Evolutionary conservation across 2,329 filamentous ascomycete species (phyloP).

Genomic region (Diaporthe amygdali): DNA sequence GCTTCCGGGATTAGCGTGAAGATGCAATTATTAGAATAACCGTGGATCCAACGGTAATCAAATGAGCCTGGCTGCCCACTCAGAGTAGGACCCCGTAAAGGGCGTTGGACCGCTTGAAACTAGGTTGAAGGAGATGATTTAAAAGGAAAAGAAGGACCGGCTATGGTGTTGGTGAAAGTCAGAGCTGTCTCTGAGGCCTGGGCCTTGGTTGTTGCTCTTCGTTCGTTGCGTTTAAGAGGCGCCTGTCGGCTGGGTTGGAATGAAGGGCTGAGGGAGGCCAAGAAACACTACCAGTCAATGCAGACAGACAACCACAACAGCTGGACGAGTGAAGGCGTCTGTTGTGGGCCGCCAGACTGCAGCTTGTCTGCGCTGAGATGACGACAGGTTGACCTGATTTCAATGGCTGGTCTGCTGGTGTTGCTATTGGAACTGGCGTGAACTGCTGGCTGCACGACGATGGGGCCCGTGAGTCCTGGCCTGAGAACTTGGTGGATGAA

Average conservation of each 20-base stretch:
- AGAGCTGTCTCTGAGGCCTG: neutral
- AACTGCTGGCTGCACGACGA: constrained; percentile 8
- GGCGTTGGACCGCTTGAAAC: constrained; percentile 13
- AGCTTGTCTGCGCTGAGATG: constrained; percentile 14
- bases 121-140: neutral
- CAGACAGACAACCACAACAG: constrained; percentile 2
- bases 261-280: constrained; percentile 17
- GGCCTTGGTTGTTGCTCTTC: neutral
- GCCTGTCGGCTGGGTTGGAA: constrained; percentile 19
- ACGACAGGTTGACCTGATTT: constrained; percentile 6
- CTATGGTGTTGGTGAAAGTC: neutral
- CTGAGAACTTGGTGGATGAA: neutral
- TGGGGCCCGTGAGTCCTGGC: constrained; percentile 16
- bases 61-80: constrained; percentile 28
- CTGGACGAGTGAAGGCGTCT: neutral
- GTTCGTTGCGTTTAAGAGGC: constrained; percentile 5
- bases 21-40: constrained; percentile 29
- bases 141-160: constrained; percentile 15
- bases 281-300: constrained; percentile 22
- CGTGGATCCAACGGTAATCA: constrained; percentile 25
- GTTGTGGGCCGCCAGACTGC: constrained; percentile 2
- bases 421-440: constrained; percentile 9
- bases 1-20: constrained; percentile 27
- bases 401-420: constrained; percentile 10
- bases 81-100: neutral